These are phyloP conservation scores for Hypoxylon sp. DNA, from an alignment of 2,329 filamentous ascomycete species.

Conservation along the genomic window DNA sequence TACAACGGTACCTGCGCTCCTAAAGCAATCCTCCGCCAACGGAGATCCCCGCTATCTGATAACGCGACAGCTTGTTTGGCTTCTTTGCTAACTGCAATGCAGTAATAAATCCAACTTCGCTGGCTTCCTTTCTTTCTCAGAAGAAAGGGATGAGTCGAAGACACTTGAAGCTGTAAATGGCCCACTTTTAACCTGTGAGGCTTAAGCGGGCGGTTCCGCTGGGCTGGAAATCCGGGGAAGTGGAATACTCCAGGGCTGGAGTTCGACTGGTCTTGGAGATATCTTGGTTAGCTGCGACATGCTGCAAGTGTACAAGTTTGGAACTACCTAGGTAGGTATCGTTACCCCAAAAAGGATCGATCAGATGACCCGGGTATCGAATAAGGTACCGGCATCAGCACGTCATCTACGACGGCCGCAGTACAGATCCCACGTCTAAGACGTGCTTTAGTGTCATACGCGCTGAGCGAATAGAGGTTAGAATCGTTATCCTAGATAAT, in stretches of 20 bases:
- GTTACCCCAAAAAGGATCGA: not conserved
- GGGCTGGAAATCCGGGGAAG: not conserved
- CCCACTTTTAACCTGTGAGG: not conserved
- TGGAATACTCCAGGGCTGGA: not conserved
- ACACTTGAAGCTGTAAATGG: not conserved
- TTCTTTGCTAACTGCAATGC: not conserved
- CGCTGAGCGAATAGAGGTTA: slow-evolving; percentile 2
- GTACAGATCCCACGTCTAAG: slow-evolving; percentile 1
- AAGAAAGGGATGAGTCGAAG: not conserved
- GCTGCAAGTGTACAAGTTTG: not conserved
- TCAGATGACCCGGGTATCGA: not conserved
- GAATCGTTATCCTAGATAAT: not conserved
- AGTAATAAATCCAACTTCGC: not conserved
- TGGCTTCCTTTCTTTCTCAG: not conserved
- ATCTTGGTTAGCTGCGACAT: not conserved
- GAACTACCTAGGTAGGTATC: not conserved
- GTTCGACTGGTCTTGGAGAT: not conserved
- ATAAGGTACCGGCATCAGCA: not conserved
- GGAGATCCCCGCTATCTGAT: not conserved
- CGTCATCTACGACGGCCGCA: not conserved
- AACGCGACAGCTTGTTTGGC: not conserved
- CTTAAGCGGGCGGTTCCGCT: not conserved
- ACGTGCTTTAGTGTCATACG: not conserved
- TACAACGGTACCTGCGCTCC: not conserved
- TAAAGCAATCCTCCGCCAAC: slow-evolving; percentile 4